These are phyloP conservation scores for Clohesyomyces aquaticus DNA, from an alignment of 495 filamentous ascomycete genomes.

Conservation along the genomic window DNA sequence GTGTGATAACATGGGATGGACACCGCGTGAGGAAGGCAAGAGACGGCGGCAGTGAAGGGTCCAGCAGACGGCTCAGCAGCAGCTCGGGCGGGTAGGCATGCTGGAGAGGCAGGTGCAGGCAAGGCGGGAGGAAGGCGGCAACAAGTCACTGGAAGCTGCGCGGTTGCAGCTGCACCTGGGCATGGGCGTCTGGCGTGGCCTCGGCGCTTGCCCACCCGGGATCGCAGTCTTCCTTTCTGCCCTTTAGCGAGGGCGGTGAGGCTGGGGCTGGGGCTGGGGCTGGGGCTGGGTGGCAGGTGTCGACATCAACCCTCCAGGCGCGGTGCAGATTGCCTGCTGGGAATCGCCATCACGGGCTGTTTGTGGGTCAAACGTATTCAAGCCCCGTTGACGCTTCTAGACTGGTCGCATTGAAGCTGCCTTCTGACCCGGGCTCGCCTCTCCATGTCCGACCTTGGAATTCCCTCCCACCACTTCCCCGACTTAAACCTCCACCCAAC, in stretches of 20 bases:
- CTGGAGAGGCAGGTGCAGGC: no score
- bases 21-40: conserved; percentile 2
- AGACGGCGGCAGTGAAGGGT: conserved; percentile 2
- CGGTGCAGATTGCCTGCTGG: no score
- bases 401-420: neutral
- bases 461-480: neutral
- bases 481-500: neutral
- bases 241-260: conserved; percentile 6
- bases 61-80: neutral
- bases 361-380: neutral
- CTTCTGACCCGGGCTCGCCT: neutral
- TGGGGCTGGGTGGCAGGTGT: no score
- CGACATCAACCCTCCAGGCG: neutral
- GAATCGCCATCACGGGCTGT: neutral
- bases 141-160: neutral
- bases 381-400: neutral
- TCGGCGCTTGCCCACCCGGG: conserved; percentile 28
- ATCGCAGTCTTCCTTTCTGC: conserved; percentile 4
- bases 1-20: conserved; percentile 30
- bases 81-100: conserved; percentile 21
- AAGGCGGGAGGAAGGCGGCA: conserved; percentile 18
- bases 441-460: conserved; percentile 18
- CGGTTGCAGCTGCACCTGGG: conserved; percentile 26
- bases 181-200: neutral
- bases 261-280: no score